A percentile compares a stretch with the other conserved stretches of the same genome.
phyloP scores from a whole-genome alignment of 2,329 filamentous ascomycete species.

The Ophiostoma pallidulum region DNA sequence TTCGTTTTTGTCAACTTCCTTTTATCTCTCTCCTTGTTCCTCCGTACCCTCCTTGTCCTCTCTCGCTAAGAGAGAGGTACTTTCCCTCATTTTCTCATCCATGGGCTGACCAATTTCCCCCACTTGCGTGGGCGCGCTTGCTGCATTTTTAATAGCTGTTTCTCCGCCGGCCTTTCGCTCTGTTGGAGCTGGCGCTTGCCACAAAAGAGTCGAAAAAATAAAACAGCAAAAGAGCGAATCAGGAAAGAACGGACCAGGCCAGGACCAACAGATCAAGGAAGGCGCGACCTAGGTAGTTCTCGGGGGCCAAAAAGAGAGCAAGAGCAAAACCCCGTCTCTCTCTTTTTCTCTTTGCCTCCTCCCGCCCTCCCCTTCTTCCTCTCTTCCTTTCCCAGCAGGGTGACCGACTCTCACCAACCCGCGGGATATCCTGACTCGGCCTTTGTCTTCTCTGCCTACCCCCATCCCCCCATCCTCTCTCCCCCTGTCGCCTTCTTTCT shows the following conservation, averaged over 20 bases:
- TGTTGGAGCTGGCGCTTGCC: background rate
- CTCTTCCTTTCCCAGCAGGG: too few relatives aligned
- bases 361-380: too few relatives aligned
- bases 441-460: too few relatives aligned
- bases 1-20: too few relatives aligned
- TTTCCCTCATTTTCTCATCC: background rate
- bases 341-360: background rate
- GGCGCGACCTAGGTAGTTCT: constrained; percentile 2
- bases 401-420: too few relatives aligned
- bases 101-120: constrained; percentile 4
- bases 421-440: too few relatives aligned
- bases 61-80: background rate
- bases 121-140: constrained; percentile 2
- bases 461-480: background rate
- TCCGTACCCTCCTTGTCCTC: background rate
- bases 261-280: constrained; percentile 1
- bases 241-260: background rate
- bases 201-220: background rate
- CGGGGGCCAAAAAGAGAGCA: background rate
- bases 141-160: background rate
- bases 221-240: background rate
- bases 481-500: background rate
- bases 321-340: background rate
- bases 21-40: background rate
- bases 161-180: background rate